phyloP scores from a whole-genome alignment of 805 yeast genomes.

The Sungouiella blattae region DNA sequence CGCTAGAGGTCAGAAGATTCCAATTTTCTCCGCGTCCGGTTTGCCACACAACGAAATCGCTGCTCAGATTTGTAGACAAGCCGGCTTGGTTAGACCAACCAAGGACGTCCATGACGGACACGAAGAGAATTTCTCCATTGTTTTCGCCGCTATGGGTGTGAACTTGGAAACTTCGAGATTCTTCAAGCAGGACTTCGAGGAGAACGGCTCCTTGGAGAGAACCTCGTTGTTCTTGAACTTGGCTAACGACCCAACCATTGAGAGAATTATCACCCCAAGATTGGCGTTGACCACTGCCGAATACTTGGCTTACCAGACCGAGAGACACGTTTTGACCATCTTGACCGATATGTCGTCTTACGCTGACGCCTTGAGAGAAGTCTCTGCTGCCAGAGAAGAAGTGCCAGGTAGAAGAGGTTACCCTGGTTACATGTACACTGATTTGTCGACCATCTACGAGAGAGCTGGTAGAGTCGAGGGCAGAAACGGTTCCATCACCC shows the following conservation, averaged over 20 bases:
- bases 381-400: constrained; percentile 99
- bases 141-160: constrained; percentile 99
- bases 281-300: constrained; percentile 98
- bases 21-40: constrained; percentile 98
- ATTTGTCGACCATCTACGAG: constrained; percentile 97
- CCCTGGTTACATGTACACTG: constrained; percentile 99
- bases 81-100: constrained; percentile 98
- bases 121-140: constrained; percentile 98
- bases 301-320: constrained; percentile 97
- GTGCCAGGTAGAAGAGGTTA: constrained; percentile 99
- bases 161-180: constrained; percentile 97
- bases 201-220: constrained; percentile 97
- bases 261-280: constrained; percentile 98
- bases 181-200: constrained; percentile 99
- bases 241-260: constrained; percentile 99
- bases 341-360: constrained; percentile 99
- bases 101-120: constrained; percentile 99
- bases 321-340: constrained; percentile 96
- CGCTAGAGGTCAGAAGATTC: constrained; percentile 99
- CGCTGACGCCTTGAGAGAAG: constrained; percentile 99
- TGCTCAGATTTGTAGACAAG: constrained; percentile 99
- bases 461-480: constrained; percentile 99
- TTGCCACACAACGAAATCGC: constrained; percentile 99
- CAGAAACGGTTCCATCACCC: constrained; percentile 98
- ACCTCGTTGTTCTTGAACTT: constrained; percentile 93